These are phyloP conservation scores for Nicotiana obtusifolia DNA, from an alignment of 257 asterid species.

Conservation along the genomic window DNA sequence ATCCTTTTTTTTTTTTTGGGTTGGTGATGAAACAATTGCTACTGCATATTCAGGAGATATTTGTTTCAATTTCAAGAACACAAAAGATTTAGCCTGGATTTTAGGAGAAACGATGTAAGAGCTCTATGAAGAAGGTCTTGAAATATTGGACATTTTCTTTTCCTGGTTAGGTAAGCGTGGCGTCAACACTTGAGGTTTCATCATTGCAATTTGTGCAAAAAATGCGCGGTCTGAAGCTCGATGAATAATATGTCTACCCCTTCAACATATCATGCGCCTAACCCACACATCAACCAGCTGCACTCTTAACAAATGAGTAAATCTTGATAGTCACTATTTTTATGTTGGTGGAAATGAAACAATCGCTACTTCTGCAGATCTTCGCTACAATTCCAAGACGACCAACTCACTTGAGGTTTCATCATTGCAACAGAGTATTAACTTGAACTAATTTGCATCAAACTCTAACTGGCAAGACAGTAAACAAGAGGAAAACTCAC, in stretches of 20 bases:
- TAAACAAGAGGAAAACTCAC: background rate
- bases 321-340: background rate
- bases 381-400: background rate
- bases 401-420: background rate
- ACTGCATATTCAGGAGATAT: too few species aligned
- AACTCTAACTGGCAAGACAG: background rate
- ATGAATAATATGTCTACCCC: background rate
- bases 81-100: too few species aligned
- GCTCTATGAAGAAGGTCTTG: too few species aligned
- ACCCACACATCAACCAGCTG: background rate
- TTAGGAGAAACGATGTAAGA: too few species aligned
- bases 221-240: background rate
- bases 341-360: background rate
- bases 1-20: too few species aligned
- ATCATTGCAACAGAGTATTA: background rate
- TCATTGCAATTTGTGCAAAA: too few species aligned
- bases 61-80: too few species aligned
- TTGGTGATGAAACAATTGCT: too few species aligned
- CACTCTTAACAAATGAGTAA: background rate
- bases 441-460: background rate
- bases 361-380: background rate
- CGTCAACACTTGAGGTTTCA: too few species aligned
- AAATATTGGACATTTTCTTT: too few species aligned
- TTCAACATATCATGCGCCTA: background rate
- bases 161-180: too few species aligned